These are phyloP conservation scores for Ceratocystiopsis minuta DNA, from an alignment of 2,329 filamentous ascomycete genomes.

Conservation along the genomic window DNA sequence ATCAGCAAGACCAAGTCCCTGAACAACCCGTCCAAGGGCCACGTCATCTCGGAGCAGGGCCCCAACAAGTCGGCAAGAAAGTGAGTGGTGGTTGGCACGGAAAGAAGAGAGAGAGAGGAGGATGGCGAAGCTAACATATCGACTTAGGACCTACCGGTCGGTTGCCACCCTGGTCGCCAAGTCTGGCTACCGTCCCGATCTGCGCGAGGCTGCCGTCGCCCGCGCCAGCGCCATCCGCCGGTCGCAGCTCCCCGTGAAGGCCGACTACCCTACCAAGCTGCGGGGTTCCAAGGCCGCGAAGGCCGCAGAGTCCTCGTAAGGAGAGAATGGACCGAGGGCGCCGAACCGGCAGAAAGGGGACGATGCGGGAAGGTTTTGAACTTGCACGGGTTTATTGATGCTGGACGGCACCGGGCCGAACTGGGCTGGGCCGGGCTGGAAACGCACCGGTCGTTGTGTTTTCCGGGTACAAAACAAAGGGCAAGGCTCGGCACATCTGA, in stretches of 20 bases:
- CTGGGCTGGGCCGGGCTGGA: too few species aligned
- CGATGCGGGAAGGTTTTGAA: too few species aligned
- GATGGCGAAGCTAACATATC: background rate
- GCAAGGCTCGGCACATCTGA: too few species aligned
- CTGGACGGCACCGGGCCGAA: background rate
- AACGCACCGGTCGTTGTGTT: background rate
- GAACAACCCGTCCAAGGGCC: slow-evolving; percentile 54
- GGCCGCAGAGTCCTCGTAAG: slow-evolving; percentile 35
- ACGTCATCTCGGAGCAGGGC: slow-evolving; percentile 50
- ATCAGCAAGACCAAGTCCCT: slow-evolving; percentile 62
- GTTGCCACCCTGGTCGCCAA: slow-evolving; percentile 71
- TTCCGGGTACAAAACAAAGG: background rate
- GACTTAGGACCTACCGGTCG: slow-evolving; percentile 62
- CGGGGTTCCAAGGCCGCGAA: slow-evolving; percentile 66
- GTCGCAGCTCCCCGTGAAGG: slow-evolving; percentile 65
- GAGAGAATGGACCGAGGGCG: background rate
- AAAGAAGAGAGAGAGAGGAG: background rate
- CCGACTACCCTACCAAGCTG: slow-evolving; percentile 52
- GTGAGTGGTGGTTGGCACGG: slow-evolving; percentile 31
- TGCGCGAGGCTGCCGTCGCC: slow-evolving; percentile 62
- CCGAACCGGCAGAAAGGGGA: too few species aligned
- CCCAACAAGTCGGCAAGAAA: slow-evolving; percentile 59
- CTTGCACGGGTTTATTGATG: background rate
- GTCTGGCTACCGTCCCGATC: slow-evolving; percentile 67
- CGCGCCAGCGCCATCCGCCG: slow-evolving; percentile 73